Evolutionary conservation across 768 basidiomycete genomes (phyloP).

Genomic region (Xanthoconium purpureum): DNA sequence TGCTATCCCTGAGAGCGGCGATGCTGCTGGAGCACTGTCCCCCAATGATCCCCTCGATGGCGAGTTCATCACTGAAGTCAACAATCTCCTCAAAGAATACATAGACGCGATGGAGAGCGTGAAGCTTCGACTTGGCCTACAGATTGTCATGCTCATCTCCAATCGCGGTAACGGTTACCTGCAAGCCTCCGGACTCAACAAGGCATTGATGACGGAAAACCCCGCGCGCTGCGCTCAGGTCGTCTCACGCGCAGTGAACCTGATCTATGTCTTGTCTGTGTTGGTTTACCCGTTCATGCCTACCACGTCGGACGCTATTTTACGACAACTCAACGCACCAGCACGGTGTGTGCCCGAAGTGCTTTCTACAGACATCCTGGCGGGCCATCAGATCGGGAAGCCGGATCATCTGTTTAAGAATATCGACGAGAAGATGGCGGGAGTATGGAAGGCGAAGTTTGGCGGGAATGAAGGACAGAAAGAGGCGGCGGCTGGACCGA

Average conservation of each 20-base stretch:
- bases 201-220: slow-evolving; percentile 77
- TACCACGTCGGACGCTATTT: slow-evolving; percentile 74
- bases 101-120: slow-evolving; percentile 87
- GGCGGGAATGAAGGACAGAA: slow-evolving; percentile 56
- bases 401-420: slow-evolving; percentile 91
- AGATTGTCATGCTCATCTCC: slow-evolving; percentile 87
- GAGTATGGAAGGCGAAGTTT: slow-evolving; percentile 77
- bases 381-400: slow-evolving; percentile 79
- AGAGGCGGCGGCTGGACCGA: slow-evolving; percentile 42
- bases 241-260: slow-evolving; percentile 82
- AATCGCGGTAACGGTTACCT: slow-evolving; percentile 89
- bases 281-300: slow-evolving; percentile 97
- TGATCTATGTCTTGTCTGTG: slow-evolving; percentile 87
- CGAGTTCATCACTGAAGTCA: slow-evolving; percentile 78
- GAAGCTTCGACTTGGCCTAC: slow-evolving; percentile 84
- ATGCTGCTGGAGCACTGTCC: slow-evolving; percentile 66
- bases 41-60: slow-evolving; percentile 63
- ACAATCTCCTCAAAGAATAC: slow-evolving; percentile 75
- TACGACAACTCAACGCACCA: slow-evolving; percentile 86
- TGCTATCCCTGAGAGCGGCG: slow-evolving; percentile 75
- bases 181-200: slow-evolving; percentile 89
- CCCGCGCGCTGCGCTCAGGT: slow-evolving; percentile 89
- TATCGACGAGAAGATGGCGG: slow-evolving; percentile 88
- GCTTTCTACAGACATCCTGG: slow-evolving; percentile 78
- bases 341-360: slow-evolving; percentile 72